Evolutionary conservation across 2,329 filamentous ascomycete genomes (phyloP).

Genomic region (Sporothrix dimorphospora): DNA sequence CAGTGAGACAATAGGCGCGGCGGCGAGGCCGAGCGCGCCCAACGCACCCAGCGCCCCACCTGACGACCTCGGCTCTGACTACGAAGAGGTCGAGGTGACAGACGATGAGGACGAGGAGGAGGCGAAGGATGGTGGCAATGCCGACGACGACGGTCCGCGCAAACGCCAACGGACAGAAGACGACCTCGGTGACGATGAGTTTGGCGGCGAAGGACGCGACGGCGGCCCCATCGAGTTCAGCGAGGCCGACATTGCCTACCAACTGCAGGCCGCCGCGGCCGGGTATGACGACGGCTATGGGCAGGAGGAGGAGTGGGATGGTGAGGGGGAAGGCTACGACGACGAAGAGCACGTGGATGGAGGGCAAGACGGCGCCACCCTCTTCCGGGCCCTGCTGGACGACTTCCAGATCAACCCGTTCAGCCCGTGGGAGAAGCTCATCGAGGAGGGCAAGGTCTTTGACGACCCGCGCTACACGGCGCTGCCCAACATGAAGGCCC

Average conservation of each 20-base stretch:
- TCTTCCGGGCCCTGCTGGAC: constrained; percentile 85
- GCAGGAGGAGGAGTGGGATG: constrained; percentile 43
- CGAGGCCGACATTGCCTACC: constrained; percentile 92
- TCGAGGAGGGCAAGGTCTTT: constrained; percentile 79
- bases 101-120: constrained; percentile 56
- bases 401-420: constrained; percentile 85
- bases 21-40: neutral
- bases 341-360: constrained; percentile 85
- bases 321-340: constrained; percentile 79
- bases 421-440: constrained; percentile 85
- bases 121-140: constrained; percentile 53
- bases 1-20: neutral
- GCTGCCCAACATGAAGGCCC: constrained; percentile 76
- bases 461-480: constrained; percentile 87
- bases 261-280: constrained; percentile 69
- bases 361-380: constrained; percentile 69
- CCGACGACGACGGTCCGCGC: constrained; percentile 50
- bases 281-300: constrained; percentile 66
- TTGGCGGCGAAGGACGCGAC: constrained; percentile 34
- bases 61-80: constrained; percentile 67
- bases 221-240: constrained; percentile 74
- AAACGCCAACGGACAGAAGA: constrained; percentile 52
- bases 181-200: constrained; percentile 52
- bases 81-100: constrained; percentile 75
- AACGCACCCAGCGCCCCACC: neutral